Base-by-base conservation (phyloP, 306 rosid species). In the Phaseolus lunatus region DNA sequence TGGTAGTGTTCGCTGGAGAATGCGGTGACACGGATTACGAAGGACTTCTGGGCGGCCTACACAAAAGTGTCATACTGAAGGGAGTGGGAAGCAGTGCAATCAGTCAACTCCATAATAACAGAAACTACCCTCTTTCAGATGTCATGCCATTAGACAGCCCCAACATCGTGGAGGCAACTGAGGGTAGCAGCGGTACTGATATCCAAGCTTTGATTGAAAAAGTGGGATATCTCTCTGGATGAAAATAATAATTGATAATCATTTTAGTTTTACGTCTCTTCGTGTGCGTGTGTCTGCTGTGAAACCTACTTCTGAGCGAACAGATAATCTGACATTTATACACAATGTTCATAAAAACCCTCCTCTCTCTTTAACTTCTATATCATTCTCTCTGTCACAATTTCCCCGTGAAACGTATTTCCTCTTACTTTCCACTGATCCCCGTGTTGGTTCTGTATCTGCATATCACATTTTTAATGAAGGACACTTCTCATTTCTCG, bases 1-100 rank as follows among this genome's bases (percentile, higher is more conserved):
- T 96, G 94, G 96, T 92, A 65, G 99, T 96, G 59, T 82, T 96
- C 71, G 97, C 88, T 19, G 99, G 99, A 75, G 99, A 92, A 65
- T 84, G 91, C 11, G 99, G 99, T 33, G 98, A 96, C 84, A 91
- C 99, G 0, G 99, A 96, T 77, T 96, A 91, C n/a, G 99, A 96
- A 86, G 99, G 94, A 54, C 79, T 96, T 79, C 89, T 96, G 47
- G 94, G 93, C 23, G 99, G 99, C 72, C 19, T 84, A 37, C 99
- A 96, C 81, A 89, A 69, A 80, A 96, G 94, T 75, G 90, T 96
- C 15, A 79, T 91, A 77, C 80, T 96, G 80, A 91, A 89, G 82
- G 99, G 99, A 68, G 86, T 88, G 15, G 88, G 93, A 67, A 86
- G 92, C 63, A 77, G 87, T 22, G 98, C 96, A 73, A 80, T 78